Evolutionary conservation across 768 basidiomycete genomes (phyloP), one percentile per base, ranked within the genome.

Genomic region (Kwoniella bestiolae): DNA sequence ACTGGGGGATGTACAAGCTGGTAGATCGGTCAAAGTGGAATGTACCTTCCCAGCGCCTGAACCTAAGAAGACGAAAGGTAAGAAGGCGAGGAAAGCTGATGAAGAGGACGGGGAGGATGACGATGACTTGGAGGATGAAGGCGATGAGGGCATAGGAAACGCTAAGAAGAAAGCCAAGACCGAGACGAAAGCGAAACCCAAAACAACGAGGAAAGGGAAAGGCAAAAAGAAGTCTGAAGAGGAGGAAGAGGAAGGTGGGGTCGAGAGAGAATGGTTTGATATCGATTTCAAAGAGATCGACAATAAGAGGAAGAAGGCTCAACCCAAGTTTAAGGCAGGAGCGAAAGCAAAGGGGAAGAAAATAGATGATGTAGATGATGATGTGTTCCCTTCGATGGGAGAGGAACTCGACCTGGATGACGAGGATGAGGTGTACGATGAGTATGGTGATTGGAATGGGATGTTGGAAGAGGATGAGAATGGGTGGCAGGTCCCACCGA

Each of bases 31-130:
- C 23, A 63, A 56, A 46, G 58, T 77, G 16, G 68, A 73, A 52
- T 73, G 72, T 60, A 67, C 74, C 0, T 77, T 77, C 59, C 68
- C 47, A 5, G 63, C 60, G 14, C 35, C 58, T 2, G 29, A 65
- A 41, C 35, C 16, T 18, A 68, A 59, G 18, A 45, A 46, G 52
- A 59, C 23, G 12, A 68, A 68, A 25, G 23, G 16, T 1, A 66
- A 66, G 52, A 45, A 29, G 3, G 56, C 45, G 11, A 51, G 25
- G 23, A 34, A 49, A 14, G 26, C 8, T 8, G 55, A 46, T 35
- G 50, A 41, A 21, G 6, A 23, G 14, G 57, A 58, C 18, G 65
- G n/a, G 2, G 45, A 35, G 18, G 58, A 66, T 18, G 53, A 45
- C 2, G 52, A 50, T 26, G 61, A 46, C 26, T 0, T 14, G 18